Base-by-base conservation (phyloP, 2,329 filamentous ascomycete genomes). In the Grosmannia clavigera region DNA sequence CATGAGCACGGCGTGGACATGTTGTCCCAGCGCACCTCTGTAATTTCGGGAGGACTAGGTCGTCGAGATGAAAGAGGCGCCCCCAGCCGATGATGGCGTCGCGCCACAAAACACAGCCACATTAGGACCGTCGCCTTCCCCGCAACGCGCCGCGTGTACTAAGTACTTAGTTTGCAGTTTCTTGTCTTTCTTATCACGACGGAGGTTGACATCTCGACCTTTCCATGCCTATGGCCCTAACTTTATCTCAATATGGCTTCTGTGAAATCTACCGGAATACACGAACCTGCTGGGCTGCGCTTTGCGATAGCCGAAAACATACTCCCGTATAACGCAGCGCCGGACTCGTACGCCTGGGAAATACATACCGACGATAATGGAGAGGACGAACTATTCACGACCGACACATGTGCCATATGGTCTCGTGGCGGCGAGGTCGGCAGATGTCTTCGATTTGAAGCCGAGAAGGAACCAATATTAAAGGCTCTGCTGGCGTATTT, bases 401-500 rank as follows among this genome's bases (percentile, higher is more conserved):
- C 91, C 12, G 78, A 83, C 31, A 78, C 81, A 62, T 86, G 86
- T 66, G 91, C 95, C 14, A 81, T 96, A 61, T 99, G 92, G 92
- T 95, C 90, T 48, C 84, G 90, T 61, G 91, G 90, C 55, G 87
- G 87, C 61, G 78, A 92, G 61, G 86, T 97, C 63, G 87, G 89
- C 67, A 90, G 92, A 71, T 83, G 87, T 58, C 96, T 92, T 75
- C 87, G 84, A 63, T 92, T 97, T 71, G 84, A 91, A 62, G 78
- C 90, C 27, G 92, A 97, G 71, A 88, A 91, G 65, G 91, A 97
- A 71, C 78, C 84, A 33, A 85, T 99, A 61, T 81, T 83, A n/a
- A 90, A 96, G 70, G 92, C 91, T 22, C 75, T 97, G 48, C 80
- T 97, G 64, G 90, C 92, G 51, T 85, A 84, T 67, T 97, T 99